A percentile compares a stretch with the other conserved stretches of the same genome.
Evolutionary conservation across 2,329 filamentous ascomycete genomes (phyloP).

Genomic region (Aspergillus sp.): DNA sequence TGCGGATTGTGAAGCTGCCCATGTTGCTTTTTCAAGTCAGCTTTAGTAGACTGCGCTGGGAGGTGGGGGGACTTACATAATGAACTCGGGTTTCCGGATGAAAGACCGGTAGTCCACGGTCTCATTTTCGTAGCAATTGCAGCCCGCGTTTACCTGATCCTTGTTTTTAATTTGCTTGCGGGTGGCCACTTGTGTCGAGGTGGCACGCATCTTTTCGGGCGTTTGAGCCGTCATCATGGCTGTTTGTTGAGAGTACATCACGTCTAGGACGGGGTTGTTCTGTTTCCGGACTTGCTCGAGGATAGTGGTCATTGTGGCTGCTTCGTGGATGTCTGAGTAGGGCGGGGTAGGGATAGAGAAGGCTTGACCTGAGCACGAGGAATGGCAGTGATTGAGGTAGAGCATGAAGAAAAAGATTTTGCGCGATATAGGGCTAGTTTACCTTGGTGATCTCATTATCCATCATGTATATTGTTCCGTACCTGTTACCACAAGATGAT

Average conservation of each 20-base stretch:
- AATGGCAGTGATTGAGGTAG: too few relatives aligned
- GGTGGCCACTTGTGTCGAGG: neutral
- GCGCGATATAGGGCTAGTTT: neutral
- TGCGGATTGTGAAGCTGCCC: neutral
- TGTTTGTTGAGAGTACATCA: neutral
- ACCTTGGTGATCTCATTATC: conserved; percentile 1
- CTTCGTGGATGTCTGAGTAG: neutral
- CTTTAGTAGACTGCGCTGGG: too few relatives aligned
- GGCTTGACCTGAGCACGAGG: too few relatives aligned
- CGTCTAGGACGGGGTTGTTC: neutral
- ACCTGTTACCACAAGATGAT: neutral
- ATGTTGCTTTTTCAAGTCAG: neutral
- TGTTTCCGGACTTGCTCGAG: neutral
- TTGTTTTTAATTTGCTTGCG: neutral
- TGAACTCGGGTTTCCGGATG: neutral
- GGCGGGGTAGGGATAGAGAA: too few relatives aligned
- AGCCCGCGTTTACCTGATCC: neutral
- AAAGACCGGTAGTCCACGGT: neutral
- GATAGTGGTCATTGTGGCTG: neutral
- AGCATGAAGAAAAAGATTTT: neutral
- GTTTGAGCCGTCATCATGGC: neutral
- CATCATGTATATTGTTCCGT: conserved; percentile 3
- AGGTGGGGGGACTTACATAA: neutral
- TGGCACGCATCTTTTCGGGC: too few relatives aligned
- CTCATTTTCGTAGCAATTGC: neutral